phyloP scores from a whole-genome alignment of 2,329 filamentous ascomycete species.

The Juglanconis oblonga region DNA sequence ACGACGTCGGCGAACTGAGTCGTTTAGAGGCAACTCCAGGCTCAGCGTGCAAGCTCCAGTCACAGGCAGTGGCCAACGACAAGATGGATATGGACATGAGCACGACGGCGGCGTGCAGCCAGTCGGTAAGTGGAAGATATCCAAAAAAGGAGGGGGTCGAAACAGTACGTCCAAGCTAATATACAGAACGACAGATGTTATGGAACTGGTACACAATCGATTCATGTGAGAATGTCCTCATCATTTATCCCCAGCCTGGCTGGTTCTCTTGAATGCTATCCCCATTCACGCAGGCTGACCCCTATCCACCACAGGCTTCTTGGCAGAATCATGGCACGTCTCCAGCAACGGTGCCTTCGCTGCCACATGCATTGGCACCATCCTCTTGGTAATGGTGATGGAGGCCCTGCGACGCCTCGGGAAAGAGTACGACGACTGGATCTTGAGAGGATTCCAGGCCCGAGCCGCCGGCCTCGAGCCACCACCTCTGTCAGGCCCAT shows the following conservation, averaged over 20 bases:
- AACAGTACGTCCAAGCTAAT: not conserved
- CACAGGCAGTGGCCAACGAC: not conserved
- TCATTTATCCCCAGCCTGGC: too few relatives aligned
- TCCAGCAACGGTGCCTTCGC: conserved; percentile 38
- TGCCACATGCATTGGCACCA: conserved; percentile 41
- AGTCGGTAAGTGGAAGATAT: conserved; percentile 8
- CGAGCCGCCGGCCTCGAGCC: conserved; percentile 26
- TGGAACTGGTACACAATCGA: conserved; percentile 21
- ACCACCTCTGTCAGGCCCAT: not conserved
- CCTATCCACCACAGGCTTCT: conserved; percentile 28
- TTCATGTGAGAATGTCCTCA: conserved; percentile 4
- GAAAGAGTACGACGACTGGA: conserved; percentile 40
- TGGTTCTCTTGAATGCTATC: not conserved
- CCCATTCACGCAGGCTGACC: not conserved
- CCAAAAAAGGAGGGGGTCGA: not conserved
- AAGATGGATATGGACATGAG: conserved; percentile 16
- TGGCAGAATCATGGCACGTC: conserved; percentile 39
- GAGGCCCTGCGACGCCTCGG: conserved; percentile 39
- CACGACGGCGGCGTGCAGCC: conserved; percentile 9
- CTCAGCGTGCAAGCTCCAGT: not conserved
- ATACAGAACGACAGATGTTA: conserved; percentile 7
- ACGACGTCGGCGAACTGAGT: not conserved
- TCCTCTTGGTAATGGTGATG: conserved; percentile 37
- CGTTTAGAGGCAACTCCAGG: not conserved
- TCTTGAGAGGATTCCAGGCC: conserved; percentile 37